Conservation (phyloP, 2,329 filamentous ascomycete genomes). For the Ustilaginoidea virens region DNA sequence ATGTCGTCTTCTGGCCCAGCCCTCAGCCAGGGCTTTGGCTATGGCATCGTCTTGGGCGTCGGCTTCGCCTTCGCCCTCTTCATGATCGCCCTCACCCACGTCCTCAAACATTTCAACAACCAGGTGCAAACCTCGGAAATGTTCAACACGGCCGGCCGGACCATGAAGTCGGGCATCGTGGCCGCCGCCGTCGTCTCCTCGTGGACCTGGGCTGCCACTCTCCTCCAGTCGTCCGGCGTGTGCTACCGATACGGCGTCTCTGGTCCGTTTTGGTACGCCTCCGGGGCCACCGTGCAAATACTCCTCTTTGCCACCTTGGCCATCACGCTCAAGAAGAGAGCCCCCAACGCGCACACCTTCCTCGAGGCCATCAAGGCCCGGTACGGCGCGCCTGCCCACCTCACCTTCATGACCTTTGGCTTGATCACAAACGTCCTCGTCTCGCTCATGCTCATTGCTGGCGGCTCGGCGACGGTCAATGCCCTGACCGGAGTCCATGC, state of each 20-base stretch:
- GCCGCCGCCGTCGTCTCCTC: slow-evolving; percentile 81
- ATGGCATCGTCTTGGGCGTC: slow-evolving; percentile 62
- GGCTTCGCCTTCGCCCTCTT: slow-evolving; percentile 60
- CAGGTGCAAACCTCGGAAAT: slow-evolving; percentile 84
- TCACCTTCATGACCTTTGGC: slow-evolving; percentile 70
- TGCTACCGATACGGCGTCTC: slow-evolving; percentile 65
- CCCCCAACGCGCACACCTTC: slow-evolving; percentile 76
- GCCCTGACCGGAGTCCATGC: slow-evolving; percentile 34
- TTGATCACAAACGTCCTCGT: slow-evolving; percentile 77
- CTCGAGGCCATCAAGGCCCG: slow-evolving; percentile 71
- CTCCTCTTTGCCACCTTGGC: slow-evolving; percentile 80
- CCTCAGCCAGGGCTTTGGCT: slow-evolving; percentile 50
- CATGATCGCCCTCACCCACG: slow-evolving; percentile 60
- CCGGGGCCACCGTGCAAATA: slow-evolving; percentile 71
- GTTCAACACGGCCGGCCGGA: slow-evolving; percentile 79
- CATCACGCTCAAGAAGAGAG: slow-evolving; percentile 75
- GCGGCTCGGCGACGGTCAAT: slow-evolving; percentile 47
- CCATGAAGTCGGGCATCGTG: slow-evolving; percentile 78
- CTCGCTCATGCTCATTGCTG: slow-evolving; percentile 76
- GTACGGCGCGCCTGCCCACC: slow-evolving; percentile 57
- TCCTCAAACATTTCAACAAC: slow-evolving; percentile 42
- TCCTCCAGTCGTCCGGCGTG: slow-evolving; percentile 66
- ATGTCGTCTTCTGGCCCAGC: slow-evolving; percentile 15
- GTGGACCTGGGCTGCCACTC: slow-evolving; percentile 84
- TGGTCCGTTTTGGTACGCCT: slow-evolving; percentile 45